phyloP scores from a whole-genome alignment of 192 early-diverging fungal genomes.

The Backusella parvicylindrica region DNA sequence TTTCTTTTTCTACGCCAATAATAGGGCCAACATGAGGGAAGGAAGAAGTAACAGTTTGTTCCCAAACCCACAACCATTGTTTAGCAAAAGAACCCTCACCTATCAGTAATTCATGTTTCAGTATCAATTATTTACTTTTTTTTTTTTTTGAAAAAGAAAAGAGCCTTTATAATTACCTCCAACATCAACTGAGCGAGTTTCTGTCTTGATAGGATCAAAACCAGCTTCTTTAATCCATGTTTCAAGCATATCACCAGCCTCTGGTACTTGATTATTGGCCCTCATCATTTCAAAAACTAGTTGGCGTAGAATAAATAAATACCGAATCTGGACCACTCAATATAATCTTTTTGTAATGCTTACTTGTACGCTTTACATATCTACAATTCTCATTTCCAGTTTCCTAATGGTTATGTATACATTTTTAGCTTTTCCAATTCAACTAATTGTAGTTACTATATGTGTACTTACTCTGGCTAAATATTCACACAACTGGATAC shows the following conservation, averaged over 20 bases:
- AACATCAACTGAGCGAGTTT: neutral
- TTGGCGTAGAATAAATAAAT: neutral
- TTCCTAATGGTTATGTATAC: neutral
- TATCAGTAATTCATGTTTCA: neutral
- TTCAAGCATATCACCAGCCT: neutral
- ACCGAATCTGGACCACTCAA: neutral
- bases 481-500: conserved; percentile 18
- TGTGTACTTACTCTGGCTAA: neutral
- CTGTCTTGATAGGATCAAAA: neutral
- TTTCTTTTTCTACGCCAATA: neutral
- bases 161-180: neutral
- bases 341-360: neutral
- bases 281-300: neutral
- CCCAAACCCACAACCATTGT: neutral
- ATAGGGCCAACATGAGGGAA: neutral
- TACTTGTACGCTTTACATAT: neutral
- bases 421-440: neutral
- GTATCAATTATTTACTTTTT: neutral
- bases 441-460: neutral
- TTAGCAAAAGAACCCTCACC: neutral
- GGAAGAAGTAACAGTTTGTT: neutral
- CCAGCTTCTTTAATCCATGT: neutral
- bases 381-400: conserved; percentile 2
- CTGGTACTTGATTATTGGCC: neutral
- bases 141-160: neutral